Evolutionary conservation across 139 green algal genomes (phyloP).

Genomic region (Marvania coccoides): DNA sequence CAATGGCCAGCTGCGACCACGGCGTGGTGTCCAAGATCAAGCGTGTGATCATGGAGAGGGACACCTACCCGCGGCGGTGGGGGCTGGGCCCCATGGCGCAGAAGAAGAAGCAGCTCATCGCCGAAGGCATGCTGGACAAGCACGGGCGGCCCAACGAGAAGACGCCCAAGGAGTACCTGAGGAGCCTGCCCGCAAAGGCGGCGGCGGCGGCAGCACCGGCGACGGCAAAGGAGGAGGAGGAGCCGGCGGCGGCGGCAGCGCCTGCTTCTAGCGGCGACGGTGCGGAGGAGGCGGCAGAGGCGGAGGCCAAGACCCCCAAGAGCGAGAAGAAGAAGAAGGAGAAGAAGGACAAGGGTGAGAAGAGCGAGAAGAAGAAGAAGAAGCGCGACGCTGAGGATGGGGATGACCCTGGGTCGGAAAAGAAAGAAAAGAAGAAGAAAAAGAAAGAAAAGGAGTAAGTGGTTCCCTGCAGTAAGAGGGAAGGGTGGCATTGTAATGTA

Average conservation of each 20-base stretch:
- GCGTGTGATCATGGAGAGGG: conserved; percentile 97
- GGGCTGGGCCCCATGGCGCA: conserved; percentile 88
- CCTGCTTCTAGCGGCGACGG: not conserved
- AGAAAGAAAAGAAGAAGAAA: conserved; percentile 53
- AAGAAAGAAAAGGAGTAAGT: conserved; percentile 20
- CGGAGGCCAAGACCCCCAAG: conserved; percentile 16
- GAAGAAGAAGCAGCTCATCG: conserved; percentile 96
- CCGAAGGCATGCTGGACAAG: conserved; percentile 95
- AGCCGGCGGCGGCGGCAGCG: conserved; percentile 10
- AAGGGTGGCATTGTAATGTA: no score
- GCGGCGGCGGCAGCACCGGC: not conserved
- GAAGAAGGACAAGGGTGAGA: conserved; percentile 40
- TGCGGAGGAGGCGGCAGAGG: not conserved
- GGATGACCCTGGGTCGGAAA: not conserved
- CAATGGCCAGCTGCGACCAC: conserved; percentile 93
- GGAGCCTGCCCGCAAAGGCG: not conserved
- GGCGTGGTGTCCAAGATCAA: conserved; percentile 95
- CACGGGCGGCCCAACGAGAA: conserved; percentile 89
- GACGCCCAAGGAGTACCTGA: conserved; percentile 87
- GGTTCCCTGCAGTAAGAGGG: no score
- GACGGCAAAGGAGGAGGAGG: conserved; percentile 9
- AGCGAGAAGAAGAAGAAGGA: conserved; percentile 28
- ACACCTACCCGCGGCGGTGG: conserved; percentile 97
- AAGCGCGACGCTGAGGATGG: conserved; percentile 24
- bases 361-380: conserved; percentile 47